These are phyloP conservation scores for Clarireedia monteithiana DNA, from an alignment of 2,329 filamentous ascomycete species.

Conservation along the genomic window DNA sequence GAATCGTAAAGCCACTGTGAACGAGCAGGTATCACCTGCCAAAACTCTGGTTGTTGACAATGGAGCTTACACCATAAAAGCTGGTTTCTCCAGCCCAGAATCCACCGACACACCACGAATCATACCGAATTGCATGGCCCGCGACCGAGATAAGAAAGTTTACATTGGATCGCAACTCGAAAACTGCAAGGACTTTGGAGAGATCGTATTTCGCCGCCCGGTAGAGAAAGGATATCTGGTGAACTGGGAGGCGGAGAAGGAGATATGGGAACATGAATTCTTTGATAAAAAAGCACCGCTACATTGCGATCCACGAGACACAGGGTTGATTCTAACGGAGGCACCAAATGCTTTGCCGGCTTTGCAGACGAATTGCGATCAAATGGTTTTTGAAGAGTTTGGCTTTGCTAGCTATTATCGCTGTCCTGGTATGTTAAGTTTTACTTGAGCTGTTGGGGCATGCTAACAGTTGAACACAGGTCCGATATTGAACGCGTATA, in stretches of 20 bases:
- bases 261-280: slow-evolving; percentile 90
- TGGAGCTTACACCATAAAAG: slow-evolving; percentile 85
- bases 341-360: slow-evolving; percentile 74
- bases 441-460: background rate
- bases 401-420: slow-evolving; percentile 83
- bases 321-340: slow-evolving; percentile 79
- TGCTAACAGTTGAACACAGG: slow-evolving; percentile 37
- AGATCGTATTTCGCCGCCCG: slow-evolving; percentile 77
- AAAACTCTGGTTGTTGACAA: slow-evolving; percentile 87
- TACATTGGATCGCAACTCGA: slow-evolving; percentile 76
- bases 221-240: slow-evolving; percentile 94
- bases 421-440: slow-evolving; percentile 48
- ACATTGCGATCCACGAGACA: slow-evolving; percentile 68
- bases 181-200: slow-evolving; percentile 79
- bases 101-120: slow-evolving; percentile 49
- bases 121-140: slow-evolving; percentile 84
- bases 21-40: slow-evolving; percentile 44
- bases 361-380: slow-evolving; percentile 84
- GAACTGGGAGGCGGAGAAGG: slow-evolving; percentile 93
- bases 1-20: slow-evolving; percentile 42
- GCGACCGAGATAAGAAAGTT: slow-evolving; percentile 68
- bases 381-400: slow-evolving; percentile 97
- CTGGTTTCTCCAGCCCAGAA: slow-evolving; percentile 53
- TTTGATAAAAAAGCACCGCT: slow-evolving; percentile 61
- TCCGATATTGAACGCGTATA: slow-evolving; percentile 72